A percentile compares a stretch with the other conserved stretches of the same genome.
phyloP scores from a whole-genome alignment of 495 filamentous ascomycete genomes.

The Penicillium bovifimosum region DNA sequence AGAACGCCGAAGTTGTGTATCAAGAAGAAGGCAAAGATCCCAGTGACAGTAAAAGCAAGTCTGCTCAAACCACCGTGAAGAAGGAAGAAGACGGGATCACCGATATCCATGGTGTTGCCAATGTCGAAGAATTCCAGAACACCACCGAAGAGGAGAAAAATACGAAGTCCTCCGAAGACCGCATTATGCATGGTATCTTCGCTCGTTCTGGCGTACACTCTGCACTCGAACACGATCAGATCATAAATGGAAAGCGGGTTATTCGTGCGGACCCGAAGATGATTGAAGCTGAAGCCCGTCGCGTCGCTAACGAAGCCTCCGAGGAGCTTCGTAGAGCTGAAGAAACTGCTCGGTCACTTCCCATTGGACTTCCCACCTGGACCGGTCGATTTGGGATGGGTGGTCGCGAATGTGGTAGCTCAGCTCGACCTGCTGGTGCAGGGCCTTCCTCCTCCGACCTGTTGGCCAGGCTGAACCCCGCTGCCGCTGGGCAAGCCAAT shows the following conservation, averaged over 20 bases:
- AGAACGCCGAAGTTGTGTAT: conserved; percentile 69
- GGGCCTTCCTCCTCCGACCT: conserved; percentile 54
- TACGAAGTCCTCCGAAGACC: conserved; percentile 46
- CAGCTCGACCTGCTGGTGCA: conserved; percentile 29
- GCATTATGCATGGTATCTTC: conserved; percentile 83
- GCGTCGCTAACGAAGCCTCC: conserved; percentile 72
- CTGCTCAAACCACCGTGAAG: background rate
- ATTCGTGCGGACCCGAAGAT: conserved; percentile 63
- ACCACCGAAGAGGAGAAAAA: conserved; percentile 39
- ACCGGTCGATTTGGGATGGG: conserved; percentile 76
- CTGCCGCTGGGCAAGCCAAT: conserved; percentile 19
- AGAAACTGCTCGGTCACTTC: conserved; percentile 62
- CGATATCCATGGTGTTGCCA: conserved; percentile 52
- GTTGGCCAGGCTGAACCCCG: conserved; percentile 50
- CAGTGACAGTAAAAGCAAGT: conserved; percentile 15
- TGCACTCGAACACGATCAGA: conserved; percentile 82
- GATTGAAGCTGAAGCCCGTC: conserved; percentile 74
- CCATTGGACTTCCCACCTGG: conserved; percentile 88
- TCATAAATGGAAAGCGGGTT: conserved; percentile 63
- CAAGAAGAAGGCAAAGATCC: conserved; percentile 27
- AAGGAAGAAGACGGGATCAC: conserved; percentile 37
- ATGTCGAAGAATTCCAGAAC: conserved; percentile 49
- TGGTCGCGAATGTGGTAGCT: conserved; percentile 48
- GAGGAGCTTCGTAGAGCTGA: conserved; percentile 65
- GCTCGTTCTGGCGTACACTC: conserved; percentile 76